Evolutionary conservation across 192 early-diverging fungal species (phyloP).

Genomic region (Backusella liffmaniae): DNA sequence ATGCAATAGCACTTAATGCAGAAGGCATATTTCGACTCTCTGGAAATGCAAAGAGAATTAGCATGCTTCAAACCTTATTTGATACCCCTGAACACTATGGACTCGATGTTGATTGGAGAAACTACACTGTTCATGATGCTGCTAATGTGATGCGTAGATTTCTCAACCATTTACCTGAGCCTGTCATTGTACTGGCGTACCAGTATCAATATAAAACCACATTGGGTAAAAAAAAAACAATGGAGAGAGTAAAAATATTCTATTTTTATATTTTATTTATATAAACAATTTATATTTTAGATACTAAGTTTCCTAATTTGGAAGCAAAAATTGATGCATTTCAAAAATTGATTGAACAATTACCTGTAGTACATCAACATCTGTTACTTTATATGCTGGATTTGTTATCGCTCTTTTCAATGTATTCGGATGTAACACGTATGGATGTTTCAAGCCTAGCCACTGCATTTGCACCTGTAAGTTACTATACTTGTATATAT

Average conservation of each 20-base stretch:
- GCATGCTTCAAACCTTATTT: constrained; percentile 64
- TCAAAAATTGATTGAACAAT: constrained; percentile 50
- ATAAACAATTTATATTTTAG: constrained; percentile 22
- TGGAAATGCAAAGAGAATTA: constrained; percentile 69
- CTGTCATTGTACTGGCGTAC: constrained; percentile 65
- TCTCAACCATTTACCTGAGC: constrained; percentile 66
- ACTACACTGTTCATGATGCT: constrained; percentile 73
- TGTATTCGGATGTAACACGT: constrained; percentile 49
- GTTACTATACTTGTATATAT: constrained; percentile 11
- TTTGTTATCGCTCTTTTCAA: constrained; percentile 53
- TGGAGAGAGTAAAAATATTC: neutral
- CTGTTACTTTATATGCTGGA: constrained; percentile 67
- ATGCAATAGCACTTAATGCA: constrained; percentile 6
- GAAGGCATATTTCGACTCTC: constrained; percentile 78
- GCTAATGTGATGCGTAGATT: constrained; percentile 72
- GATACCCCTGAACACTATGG: constrained; percentile 60
- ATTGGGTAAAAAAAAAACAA: constrained; percentile 36
- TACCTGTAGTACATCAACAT: constrained; percentile 58
- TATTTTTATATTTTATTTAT: neutral
- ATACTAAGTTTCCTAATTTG: neutral
- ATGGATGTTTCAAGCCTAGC: constrained; percentile 74
- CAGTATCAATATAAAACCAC: constrained; percentile 60
- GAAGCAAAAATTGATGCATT: constrained; percentile 43
- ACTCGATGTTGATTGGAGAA: constrained; percentile 55
- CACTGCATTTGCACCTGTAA: constrained; percentile 69